Conservation (phyloP, 108 stramenopile genomes). For the Stephanodiscus triporus region DNA sequence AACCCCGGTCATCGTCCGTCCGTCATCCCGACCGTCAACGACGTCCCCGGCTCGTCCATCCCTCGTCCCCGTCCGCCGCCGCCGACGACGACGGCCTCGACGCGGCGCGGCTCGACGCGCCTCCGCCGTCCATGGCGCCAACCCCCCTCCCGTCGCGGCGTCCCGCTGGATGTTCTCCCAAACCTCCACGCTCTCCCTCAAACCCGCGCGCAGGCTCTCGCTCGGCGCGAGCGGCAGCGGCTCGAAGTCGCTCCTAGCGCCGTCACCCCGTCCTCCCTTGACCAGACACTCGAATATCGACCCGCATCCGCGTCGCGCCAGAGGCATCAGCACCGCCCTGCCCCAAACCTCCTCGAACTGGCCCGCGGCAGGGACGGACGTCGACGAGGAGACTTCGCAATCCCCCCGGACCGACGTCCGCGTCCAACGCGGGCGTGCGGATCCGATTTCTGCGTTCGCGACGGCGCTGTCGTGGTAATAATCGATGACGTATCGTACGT, state of each 20-base stretch:
- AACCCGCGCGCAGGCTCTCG: constrained; percentile 62
- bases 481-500: constrained; percentile 98
- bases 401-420: constrained; percentile 48
- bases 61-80: background rate
- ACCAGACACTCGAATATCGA: constrained; percentile 34
- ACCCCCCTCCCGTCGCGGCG: constrained; percentile 44
- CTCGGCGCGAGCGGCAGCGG: constrained; percentile 68
- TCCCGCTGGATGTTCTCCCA: constrained; percentile 81
- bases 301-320: constrained; percentile 49
- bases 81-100: too few relatives aligned
- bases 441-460: constrained; percentile 51
- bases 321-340: constrained; percentile 84
- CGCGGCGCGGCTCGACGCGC: too few relatives aligned
- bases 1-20: constrained; percentile 42
- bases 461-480: constrained; percentile 94
- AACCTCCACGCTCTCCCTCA: constrained; percentile 69
- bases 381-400: constrained; percentile 90
- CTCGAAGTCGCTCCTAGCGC: constrained; percentile 53
- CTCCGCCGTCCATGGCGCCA: constrained; percentile 38
- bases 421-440: constrained; percentile 61
- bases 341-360: constrained; percentile 60
- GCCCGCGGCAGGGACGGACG: constrained; percentile 96
- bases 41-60: too few relatives aligned
- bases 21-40: background rate
- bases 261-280: constrained; percentile 12